A percentile compares a stretch with the other conserved stretches of the same genome.
Evolutionary conservation across 352 stramenopile species (phyloP).

Genomic region (Pythium volutum): DNA sequence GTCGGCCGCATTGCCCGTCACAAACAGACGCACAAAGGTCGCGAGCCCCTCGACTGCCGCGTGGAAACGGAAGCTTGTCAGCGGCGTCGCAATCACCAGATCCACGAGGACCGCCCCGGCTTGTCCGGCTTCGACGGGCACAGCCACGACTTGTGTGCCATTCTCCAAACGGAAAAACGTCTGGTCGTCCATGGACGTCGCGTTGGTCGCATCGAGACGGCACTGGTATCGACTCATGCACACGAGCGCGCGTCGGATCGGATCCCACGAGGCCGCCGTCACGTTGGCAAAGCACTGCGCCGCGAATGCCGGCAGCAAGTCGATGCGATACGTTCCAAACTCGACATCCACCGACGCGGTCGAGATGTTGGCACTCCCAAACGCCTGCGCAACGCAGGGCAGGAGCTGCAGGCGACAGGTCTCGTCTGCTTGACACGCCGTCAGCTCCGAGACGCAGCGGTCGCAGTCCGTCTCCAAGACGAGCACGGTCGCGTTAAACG

Average conservation of each 20-base stretch:
- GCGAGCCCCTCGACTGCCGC: constrained; percentile 1
- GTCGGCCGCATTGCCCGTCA: constrained; percentile 23
- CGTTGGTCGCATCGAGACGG: neutral
- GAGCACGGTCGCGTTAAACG: constrained; percentile 8
- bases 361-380: neutral
- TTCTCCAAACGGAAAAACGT: constrained; percentile 11
- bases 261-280: constrained; percentile 7
- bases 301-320: constrained; percentile 5
- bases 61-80: constrained; percentile 9
- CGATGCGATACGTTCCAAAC: constrained; percentile 9
- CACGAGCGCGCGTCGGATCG: constrained; percentile 13
- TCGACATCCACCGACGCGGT: neutral
- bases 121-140: neutral
- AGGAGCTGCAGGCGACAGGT: constrained; percentile 7
- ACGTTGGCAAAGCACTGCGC: constrained; percentile 7
- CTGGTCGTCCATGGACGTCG: neutral
- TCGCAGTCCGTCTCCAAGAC: neutral
- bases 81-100: neutral
- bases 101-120: neutral
- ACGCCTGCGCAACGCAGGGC: constrained; percentile 7
- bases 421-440: constrained; percentile 5
- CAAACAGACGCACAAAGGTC: constrained; percentile 25
- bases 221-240: constrained; percentile 7
- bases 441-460: constrained; percentile 6
- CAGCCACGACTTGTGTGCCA: constrained; percentile 7